Evolutionary conservation across 306 rosid genomes (phyloP), one percentile per base, ranked within the genome.

Genomic region (Carpinus viminea): DNA sequence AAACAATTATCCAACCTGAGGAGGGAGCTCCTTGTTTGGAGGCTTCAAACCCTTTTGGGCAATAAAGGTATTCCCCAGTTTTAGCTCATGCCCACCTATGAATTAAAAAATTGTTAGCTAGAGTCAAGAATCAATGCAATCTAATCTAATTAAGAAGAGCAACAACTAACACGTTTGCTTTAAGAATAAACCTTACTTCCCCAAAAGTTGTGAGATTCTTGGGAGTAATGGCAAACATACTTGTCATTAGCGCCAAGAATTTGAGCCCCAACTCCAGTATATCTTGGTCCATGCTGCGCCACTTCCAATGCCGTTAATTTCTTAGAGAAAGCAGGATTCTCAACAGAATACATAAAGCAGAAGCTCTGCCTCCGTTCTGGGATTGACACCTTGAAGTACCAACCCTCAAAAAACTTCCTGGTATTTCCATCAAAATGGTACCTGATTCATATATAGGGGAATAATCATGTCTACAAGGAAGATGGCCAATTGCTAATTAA

Each of bases 331-430:
- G 88, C 87, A 34, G 98, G 98, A 70, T 59, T 94, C 85, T 94
- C 97, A 5, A 94, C 88, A 0, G 97, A 81, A 62, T 91, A 94
- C 92, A 94, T 94, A 52, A 91, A 92, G 89, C 98, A 94, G 79
- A 94, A 92, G 71, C 89, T 92, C 86, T 94, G 97, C 79, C 88
- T 81, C 73, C 80, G 81, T 64, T 91, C 90, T 1, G 97, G 98
- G 72, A 94, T 94, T 38, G 97, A 83, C 11, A 94, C 86, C 89
- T 92, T 94, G 88, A 94, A 94, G 88, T 94, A 94, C 98, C 98
- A 94, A 18, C 98, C 98, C 88, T 95, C 98, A 55, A 95, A 95
- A 86, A 95, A 95, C 68, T 80, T 92, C 34, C 98, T 81, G 2
- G 81, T 7, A 46, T 74, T 88, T 70, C 98, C 98, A 83, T 95